Conservation (phyloP, 78 protist species). For the Dictyostelium purpureum region DNA sequence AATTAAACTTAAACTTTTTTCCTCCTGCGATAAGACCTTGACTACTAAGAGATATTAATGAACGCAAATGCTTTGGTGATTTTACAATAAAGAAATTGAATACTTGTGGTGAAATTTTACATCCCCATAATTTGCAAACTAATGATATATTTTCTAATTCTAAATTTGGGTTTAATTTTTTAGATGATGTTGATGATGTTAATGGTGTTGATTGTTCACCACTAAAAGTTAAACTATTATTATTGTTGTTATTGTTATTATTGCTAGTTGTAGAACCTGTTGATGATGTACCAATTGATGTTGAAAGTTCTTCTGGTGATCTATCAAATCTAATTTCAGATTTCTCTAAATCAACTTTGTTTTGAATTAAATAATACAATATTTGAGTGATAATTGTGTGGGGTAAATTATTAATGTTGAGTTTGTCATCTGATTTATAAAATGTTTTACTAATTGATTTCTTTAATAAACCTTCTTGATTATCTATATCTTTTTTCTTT, state of each 20-base stretch:
- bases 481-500: background rate
- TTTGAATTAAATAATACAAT: background rate
- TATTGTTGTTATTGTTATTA: background rate
- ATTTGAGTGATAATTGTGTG: conserved; percentile 40
- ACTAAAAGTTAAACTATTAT: no score
- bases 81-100: conserved; percentile 40
- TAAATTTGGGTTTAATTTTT: conserved; percentile 8
- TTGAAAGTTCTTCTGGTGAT: background rate
- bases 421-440: background rate
- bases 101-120: conserved; percentile 57
- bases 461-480: background rate
- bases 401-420: conserved; percentile 40
- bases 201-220: conserved; percentile 3
- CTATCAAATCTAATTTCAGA: conserved; percentile 35
- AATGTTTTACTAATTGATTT: background rate
- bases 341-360: conserved; percentile 36
- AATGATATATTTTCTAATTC: conserved; percentile 35
- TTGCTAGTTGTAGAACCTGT: background rate
- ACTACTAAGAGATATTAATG: background rate
- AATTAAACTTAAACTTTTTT: conserved; percentile 20
- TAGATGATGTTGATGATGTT: background rate
- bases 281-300: background rate
- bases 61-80: conserved; percentile 50
- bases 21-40: conserved; percentile 64
- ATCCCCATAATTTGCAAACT: conserved; percentile 72